Evolutionary conservation across 148 eudicot genomes (phyloP).

Genomic region (Rhododendron griersonianum): DNA sequence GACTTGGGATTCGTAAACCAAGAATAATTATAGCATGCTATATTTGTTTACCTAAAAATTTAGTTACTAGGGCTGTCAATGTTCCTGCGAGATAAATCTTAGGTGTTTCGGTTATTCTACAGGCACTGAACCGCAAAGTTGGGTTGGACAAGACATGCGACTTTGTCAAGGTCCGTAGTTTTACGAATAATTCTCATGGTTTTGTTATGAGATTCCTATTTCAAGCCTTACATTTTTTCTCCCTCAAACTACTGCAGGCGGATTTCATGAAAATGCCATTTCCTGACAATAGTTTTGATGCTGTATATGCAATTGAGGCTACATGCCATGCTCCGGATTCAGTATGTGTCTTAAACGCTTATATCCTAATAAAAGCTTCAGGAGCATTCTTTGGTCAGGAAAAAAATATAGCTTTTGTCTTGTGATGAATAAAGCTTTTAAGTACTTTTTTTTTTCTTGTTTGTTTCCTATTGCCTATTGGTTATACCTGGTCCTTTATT

Average conservation of each 20-base stretch:
- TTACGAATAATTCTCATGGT: neutral
- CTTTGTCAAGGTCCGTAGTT: conserved; percentile 63
- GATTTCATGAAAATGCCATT: conserved; percentile 98
- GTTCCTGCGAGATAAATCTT: neutral
- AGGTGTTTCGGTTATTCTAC: conserved; percentile 8
- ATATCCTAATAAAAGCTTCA: neutral
- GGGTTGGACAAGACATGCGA: conserved; percentile 79
- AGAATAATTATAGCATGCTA: neutral
- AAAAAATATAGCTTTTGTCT: neutral
- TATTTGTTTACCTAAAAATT: neutral
- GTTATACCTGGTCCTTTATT: neutral
- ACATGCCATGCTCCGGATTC: conserved; percentile 98
- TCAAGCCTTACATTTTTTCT: neutral
- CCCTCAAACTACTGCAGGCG: conserved; percentile 46
- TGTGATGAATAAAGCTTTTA: too few species aligned
- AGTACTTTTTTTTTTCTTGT: neutral
- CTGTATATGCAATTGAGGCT: conserved; percentile 93
- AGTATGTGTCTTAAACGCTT: conserved; percentile 38
- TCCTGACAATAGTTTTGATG: conserved; percentile 77
- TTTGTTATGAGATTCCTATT: neutral
- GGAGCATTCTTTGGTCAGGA: neutral
- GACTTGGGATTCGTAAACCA: neutral
- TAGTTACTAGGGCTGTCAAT: neutral
- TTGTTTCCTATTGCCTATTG: neutral
- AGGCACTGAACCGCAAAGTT: conserved; percentile 67